A percentile compares a stretch with the other conserved stretches of the same genome.
These are phyloP conservation scores for Penicillium alfredii DNA, from an alignment of 495 filamentous ascomycete species.

Conservation along the genomic window DNA sequence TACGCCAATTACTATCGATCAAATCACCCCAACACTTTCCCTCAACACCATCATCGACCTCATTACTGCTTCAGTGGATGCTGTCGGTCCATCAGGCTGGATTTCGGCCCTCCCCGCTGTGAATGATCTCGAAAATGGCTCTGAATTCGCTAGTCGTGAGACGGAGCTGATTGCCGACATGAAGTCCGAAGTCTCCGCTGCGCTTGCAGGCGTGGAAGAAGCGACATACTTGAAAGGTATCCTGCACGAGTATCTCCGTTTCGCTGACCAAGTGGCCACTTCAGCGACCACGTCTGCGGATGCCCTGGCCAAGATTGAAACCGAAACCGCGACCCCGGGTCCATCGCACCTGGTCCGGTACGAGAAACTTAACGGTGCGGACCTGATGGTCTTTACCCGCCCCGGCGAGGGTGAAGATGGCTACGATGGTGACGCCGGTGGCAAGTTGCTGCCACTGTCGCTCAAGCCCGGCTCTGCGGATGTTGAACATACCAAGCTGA, in stretches of 20 bases:
- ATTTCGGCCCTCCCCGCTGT: slow-evolving; percentile 46
- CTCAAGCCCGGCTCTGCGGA: slow-evolving; percentile 59
- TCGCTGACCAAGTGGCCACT: slow-evolving; percentile 43
- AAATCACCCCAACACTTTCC: slow-evolving; percentile 43
- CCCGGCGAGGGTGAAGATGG: slow-evolving; percentile 31
- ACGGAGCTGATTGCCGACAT: slow-evolving; percentile 58
- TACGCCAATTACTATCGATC: slow-evolving; percentile 44
- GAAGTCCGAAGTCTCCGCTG: slow-evolving; percentile 66
- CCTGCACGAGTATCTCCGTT: slow-evolving; percentile 64
- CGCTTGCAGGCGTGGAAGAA: slow-evolving; percentile 71
- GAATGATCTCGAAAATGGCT: slow-evolving; percentile 26
- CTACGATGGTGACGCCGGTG: slow-evolving; percentile 28
- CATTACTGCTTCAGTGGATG: slow-evolving; percentile 72
- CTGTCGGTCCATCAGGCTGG: slow-evolving; percentile 79
- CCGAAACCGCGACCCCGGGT: slow-evolving; percentile 4
- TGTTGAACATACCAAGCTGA: slow-evolving; percentile 44
- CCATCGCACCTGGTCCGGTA: slow-evolving; percentile 26
- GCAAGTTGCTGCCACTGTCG: slow-evolving; percentile 58
- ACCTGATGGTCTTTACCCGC: slow-evolving; percentile 33
- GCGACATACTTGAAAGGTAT: slow-evolving; percentile 62
- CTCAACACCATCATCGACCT: slow-evolving; percentile 55
- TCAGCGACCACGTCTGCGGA: slow-evolving; percentile 7
- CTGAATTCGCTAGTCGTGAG: slow-evolving; percentile 48
- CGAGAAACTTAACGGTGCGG: slow-evolving; percentile 41
- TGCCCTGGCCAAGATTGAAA: slow-evolving; percentile 8